phyloP scores from a whole-genome alignment of 2,329 filamentous ascomycete genomes.

The Tolypocladium paradoxum region DNA sequence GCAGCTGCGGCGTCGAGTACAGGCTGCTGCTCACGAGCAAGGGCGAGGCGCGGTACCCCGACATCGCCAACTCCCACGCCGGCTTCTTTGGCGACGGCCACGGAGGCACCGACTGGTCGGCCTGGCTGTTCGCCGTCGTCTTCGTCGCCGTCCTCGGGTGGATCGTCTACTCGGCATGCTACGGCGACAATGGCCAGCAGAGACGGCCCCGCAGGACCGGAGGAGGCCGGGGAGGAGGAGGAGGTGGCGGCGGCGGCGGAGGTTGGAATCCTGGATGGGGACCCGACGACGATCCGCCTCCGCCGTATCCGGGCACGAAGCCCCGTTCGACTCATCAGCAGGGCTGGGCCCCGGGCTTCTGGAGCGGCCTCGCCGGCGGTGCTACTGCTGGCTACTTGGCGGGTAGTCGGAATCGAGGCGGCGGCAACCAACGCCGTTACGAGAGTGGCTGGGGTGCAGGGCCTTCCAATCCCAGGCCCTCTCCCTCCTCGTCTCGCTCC shows the following conservation, averaged over 20 bases:
- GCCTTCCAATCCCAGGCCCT: slow-evolving; percentile 12
- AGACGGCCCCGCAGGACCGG: slow-evolving; percentile 15
- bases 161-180: slow-evolving; percentile 50
- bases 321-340: slow-evolving; percentile 19
- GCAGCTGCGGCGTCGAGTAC: slow-evolving; percentile 90
- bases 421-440: slow-evolving; percentile 18
- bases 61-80: slow-evolving; percentile 29
- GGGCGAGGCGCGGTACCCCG: slow-evolving; percentile 62
- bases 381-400: slow-evolving; percentile 59
- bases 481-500: slow-evolving; percentile 23
- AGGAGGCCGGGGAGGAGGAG: slow-evolving; percentile 22
- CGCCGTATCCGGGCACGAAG: slow-evolving; percentile 31
- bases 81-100: slow-evolving; percentile 22
- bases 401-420: slow-evolving; percentile 33
- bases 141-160: slow-evolving; percentile 50
- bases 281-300: slow-evolving; percentile 40
- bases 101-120: slow-evolving; percentile 21
- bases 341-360: slow-evolving; percentile 64
- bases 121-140: slow-evolving; percentile 46
- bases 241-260: slow-evolving; percentile 31
- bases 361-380: slow-evolving; percentile 57
- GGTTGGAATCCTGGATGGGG: slow-evolving; percentile 27
- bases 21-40: slow-evolving; percentile 64
- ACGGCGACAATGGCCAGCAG: slow-evolving; percentile 6
- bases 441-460: slow-evolving; percentile 17